Evolutionary conservation across 495 filamentous ascomycete species (phyloP), one percentile per base, ranked within the genome.

Genomic region (Penicillium canescens): DNA sequence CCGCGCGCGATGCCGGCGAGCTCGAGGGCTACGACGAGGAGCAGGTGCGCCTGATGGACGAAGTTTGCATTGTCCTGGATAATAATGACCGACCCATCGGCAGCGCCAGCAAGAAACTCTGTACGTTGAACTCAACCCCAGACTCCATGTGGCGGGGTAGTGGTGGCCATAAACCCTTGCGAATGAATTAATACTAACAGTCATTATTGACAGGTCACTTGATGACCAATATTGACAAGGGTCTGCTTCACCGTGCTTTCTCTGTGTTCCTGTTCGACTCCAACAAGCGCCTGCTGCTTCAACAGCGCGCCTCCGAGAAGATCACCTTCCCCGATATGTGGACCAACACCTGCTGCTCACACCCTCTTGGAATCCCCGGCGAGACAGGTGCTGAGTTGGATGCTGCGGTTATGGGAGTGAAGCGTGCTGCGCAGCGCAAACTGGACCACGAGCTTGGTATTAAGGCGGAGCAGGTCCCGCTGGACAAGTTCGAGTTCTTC

Each of bases 281-380:
- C 34, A 81, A 93, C 56, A 89, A 92, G 62, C 86, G 90, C 62
- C 78, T 99, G 57, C 86, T 98, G 37, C 85, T 99, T 28, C 94
- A 99, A 73, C 94, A 97, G 76, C 88, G 94, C 59, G 94, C 94
- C 42, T 77, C 88, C 40, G 92, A 97, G 76, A 99, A 99, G 79
- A 99, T 99, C 71, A 99, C 94, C 13, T 99, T 99, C 77, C 94
- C 94, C 31, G 89, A 92, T 67, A 92, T 96, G 90, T 99, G 94
- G 94, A 99, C 94, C 52, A 99, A 99, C 74, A 99, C 94, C 36
- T 99, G 94, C 82, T 99, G 94, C 78, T 99, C 94, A 28, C 94
- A 99, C 72, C 94, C 94, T 8, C 78, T 99, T 47, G 90, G 90
- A 26, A 87, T 97, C 50, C 87, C 94, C 16, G 88, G 85, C 18